These are phyloP conservation scores for Yamadazyma blattariae DNA, from an alignment of 1,139 yeast species.

Conservation along the genomic window DNA sequence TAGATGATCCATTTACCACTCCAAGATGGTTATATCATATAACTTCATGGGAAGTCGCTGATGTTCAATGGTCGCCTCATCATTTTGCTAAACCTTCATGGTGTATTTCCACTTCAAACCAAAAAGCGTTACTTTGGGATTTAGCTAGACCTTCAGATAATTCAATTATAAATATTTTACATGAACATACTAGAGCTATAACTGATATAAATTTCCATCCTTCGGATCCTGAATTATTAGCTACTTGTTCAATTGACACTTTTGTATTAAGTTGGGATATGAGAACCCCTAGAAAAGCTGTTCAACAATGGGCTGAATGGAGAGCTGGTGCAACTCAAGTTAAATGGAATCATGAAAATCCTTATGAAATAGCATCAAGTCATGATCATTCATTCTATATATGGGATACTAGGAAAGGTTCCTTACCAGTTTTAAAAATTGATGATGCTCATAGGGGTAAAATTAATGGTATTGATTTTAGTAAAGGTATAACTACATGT, in stretches of 20 bases:
- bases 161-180: slow-evolving; percentile 85
- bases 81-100: slow-evolving; percentile 79
- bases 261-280: slow-evolving; percentile 89
- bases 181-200: slow-evolving; percentile 88
- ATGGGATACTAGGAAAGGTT: slow-evolving; percentile 88
- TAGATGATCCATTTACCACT: slow-evolving; percentile 92
- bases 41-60: slow-evolving; percentile 98
- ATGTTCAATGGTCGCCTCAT: slow-evolving; percentile 95
- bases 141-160: slow-evolving; percentile 68
- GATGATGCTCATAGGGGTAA: slow-evolving; percentile 72
- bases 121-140: slow-evolving; percentile 94
- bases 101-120: slow-evolving; percentile 93
- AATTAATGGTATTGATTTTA: slow-evolving; percentile 86
- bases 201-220: slow-evolving; percentile 95
- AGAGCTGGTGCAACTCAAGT: slow-evolving; percentile 93
- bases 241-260: slow-evolving; percentile 92
- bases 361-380: slow-evolving; percentile 76
- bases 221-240: slow-evolving; percentile 79
- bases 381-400: slow-evolving; percentile 78
- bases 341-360: slow-evolving; percentile 82
- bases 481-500: slow-evolving; percentile 69
- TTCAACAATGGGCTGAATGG: slow-evolving; percentile 85
- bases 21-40: slow-evolving; percentile 91
- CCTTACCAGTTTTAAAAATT: slow-evolving; percentile 65
- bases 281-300: slow-evolving; percentile 72